phyloP scores from a whole-genome alignment of 2,329 filamentous ascomycete species.

The Bretziella fagacearum region DNA sequence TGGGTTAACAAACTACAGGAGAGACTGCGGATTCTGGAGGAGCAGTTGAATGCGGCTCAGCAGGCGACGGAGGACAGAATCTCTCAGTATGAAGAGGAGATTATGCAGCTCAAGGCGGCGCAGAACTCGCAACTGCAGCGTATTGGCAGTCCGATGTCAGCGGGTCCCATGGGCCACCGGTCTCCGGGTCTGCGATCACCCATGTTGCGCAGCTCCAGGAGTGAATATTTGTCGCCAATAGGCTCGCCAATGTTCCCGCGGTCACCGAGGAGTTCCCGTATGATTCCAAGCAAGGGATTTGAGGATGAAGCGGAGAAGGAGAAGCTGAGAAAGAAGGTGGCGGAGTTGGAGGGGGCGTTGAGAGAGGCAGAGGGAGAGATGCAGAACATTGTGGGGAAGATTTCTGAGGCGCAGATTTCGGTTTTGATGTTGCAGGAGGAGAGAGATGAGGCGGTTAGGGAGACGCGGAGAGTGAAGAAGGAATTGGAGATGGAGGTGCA shows the following conservation, averaged over 20 bases:
- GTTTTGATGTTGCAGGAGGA: slow-evolving; percentile 64
- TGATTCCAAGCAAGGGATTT: slow-evolving; percentile 45
- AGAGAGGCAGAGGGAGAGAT: slow-evolving; percentile 50
- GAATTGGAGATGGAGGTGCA: slow-evolving; percentile 45
- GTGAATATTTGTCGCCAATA: slow-evolving; percentile 21
- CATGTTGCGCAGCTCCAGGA: slow-evolving; percentile 11
- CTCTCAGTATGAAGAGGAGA: slow-evolving; percentile 69
- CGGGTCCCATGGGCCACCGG: slow-evolving; percentile 19
- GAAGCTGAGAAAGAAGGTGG: slow-evolving; percentile 58
- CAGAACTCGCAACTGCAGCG: slow-evolving; percentile 63
- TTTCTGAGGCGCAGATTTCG: slow-evolving; percentile 70
- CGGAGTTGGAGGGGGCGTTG: slow-evolving; percentile 64
- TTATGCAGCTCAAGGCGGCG: slow-evolving; percentile 56
- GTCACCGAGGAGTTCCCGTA: slow-evolving; percentile 28
- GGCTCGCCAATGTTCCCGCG: slow-evolving; percentile 23
- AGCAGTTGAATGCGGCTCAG: slow-evolving; percentile 67
- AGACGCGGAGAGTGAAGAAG: slow-evolving; percentile 52
- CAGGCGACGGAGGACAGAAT: slow-evolving; percentile 74
- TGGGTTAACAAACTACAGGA: slow-evolving; percentile 74
- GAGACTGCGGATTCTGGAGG: slow-evolving; percentile 66
- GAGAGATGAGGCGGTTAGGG: slow-evolving; percentile 54
- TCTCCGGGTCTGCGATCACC: slow-evolving; percentile 15
- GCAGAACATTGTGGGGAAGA: slow-evolving; percentile 62
- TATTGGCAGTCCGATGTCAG: slow-evolving; percentile 16
- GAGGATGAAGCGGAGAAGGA: slow-evolving; percentile 59